Evolutionary conservation across 139 green algal species (phyloP).

Genomic region (Volvox reticuliferus): DNA sequence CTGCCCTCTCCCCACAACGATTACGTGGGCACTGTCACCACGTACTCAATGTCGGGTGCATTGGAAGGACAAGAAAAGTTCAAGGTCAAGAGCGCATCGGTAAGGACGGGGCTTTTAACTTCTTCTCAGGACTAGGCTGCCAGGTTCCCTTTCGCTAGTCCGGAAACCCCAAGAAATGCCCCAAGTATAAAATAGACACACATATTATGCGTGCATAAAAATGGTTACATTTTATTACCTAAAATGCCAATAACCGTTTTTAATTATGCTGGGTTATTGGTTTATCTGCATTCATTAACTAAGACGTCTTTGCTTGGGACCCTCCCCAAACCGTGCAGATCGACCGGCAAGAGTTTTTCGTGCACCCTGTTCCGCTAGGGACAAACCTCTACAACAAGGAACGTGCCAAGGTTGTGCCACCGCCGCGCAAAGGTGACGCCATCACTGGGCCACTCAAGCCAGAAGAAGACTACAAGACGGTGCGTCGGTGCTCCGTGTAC

Average conservation of each 20-base stretch:
- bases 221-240: too few relatives aligned
- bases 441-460: slow-evolving; percentile 14
- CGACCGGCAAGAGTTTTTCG: slow-evolving; percentile 71
- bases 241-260: too few relatives aligned
- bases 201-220: too few relatives aligned
- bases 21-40: slow-evolving; percentile 55
- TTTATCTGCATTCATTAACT: too few relatives aligned
- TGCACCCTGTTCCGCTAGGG: slow-evolving; percentile 70
- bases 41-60: slow-evolving; percentile 41
- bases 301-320: too few relatives aligned
- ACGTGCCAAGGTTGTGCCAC: slow-evolving; percentile 63
- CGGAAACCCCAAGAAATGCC: too few relatives aligned
- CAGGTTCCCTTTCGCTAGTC: too few relatives aligned
- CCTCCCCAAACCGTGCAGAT: slow-evolving; percentile 49
- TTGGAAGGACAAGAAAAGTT: slow-evolving; percentile 48
- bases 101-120: background rate
- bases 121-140: too few relatives aligned
- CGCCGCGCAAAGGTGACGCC: slow-evolving; percentile 51
- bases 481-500: background rate
- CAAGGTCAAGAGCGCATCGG: slow-evolving; percentile 35
- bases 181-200: too few relatives aligned
- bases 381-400: slow-evolving; percentile 78
- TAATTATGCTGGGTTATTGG: too few relatives aligned
- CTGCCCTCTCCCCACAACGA: slow-evolving; percentile 54
- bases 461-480: slow-evolving; percentile 50